Evolutionary conservation across 2,329 filamentous ascomycete species (phyloP).

Genomic region (Didymella pomorum): DNA sequence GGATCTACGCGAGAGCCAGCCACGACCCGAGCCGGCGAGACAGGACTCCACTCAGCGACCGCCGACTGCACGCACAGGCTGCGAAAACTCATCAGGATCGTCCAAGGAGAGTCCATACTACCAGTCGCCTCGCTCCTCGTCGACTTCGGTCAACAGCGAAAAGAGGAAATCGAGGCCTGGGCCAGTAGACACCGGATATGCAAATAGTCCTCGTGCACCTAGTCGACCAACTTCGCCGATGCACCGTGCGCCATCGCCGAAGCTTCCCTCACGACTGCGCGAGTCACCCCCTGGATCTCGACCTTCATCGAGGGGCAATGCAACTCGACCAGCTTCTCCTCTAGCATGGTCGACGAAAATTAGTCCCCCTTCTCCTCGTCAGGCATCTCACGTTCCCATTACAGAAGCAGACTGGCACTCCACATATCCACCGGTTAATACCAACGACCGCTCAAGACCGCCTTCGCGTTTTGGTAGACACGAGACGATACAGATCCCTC

Average conservation of each 20-base stretch:
- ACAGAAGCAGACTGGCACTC: conserved; percentile 43
- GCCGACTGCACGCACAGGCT: conserved; percentile 26
- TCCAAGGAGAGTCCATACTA: conserved; percentile 33
- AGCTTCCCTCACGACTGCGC: conserved; percentile 35
- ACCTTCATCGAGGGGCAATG: conserved; percentile 40
- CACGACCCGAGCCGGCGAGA: conserved; percentile 28
- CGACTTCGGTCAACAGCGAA: conserved; percentile 38
- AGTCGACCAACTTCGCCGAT: conserved; percentile 42
- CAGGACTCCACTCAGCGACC: conserved; percentile 28
- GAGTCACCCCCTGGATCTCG: conserved; percentile 37
- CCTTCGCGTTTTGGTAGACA: conserved; percentile 39
- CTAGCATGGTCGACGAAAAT: conserved; percentile 33
- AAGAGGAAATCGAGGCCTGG: conserved; percentile 27
- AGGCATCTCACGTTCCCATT: conserved; percentile 30
- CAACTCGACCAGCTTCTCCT: conserved; percentile 36
- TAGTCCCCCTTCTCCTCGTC: conserved; percentile 29
- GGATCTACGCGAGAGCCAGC: conserved; percentile 32
- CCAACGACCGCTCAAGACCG: conserved; percentile 37
- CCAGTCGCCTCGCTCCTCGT: conserved; percentile 45
- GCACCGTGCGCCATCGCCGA: conserved; percentile 36
- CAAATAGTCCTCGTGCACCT: conserved; percentile 28
- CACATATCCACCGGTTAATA: conserved; percentile 39
- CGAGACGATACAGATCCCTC: conserved; percentile 41
- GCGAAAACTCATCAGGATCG: conserved; percentile 34
- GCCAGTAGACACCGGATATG: conserved; percentile 30